Evolutionary conservation across 805 yeast species (phyloP).

Genomic region (Zygosaccharomyces lentus): DNA sequence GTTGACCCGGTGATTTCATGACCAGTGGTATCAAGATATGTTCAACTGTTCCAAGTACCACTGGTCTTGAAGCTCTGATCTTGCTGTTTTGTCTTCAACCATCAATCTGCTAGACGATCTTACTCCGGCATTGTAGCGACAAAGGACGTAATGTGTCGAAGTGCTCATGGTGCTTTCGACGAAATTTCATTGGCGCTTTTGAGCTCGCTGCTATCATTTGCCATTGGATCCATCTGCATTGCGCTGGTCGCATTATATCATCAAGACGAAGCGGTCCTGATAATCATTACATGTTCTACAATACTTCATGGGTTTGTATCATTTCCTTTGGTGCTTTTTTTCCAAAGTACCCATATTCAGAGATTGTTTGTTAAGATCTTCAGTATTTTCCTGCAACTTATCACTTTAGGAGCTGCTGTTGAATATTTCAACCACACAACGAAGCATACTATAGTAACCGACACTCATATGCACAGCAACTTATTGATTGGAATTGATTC

Average conservation of each 20-base stretch:
- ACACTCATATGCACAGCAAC: conserved; percentile 11
- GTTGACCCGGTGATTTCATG: background rate
- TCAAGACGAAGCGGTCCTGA: conserved; percentile 19
- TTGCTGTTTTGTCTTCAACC: background rate
- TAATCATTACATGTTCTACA: conserved; percentile 25
- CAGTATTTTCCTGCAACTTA: conserved; percentile 15
- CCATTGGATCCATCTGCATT: conserved; percentile 23
- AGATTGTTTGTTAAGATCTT: background rate
- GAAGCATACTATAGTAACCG: conserved; percentile 5
- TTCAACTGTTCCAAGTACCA: background rate
- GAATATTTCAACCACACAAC: conserved; percentile 19
- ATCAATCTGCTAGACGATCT: background rate
- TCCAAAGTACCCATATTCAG: background rate
- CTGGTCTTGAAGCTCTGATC: background rate
- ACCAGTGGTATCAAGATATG: background rate
- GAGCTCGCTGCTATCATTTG: conserved; percentile 17
- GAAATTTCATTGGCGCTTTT: conserved; percentile 7
- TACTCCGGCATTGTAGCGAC: conserved; percentile 1
- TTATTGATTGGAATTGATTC: conserved; percentile 21
- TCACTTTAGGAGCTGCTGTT: conserved; percentile 20
- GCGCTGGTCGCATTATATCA: conserved; percentile 20
- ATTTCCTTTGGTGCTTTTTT: conserved; percentile 6
- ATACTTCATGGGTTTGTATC: conserved; percentile 18
- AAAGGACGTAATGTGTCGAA: conserved; percentile 4
- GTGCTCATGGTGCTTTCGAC: conserved; percentile 1